Base-by-base conservation (phyloP, 1,139 yeast species). In the Sugiyamaella paludigena region DNA sequence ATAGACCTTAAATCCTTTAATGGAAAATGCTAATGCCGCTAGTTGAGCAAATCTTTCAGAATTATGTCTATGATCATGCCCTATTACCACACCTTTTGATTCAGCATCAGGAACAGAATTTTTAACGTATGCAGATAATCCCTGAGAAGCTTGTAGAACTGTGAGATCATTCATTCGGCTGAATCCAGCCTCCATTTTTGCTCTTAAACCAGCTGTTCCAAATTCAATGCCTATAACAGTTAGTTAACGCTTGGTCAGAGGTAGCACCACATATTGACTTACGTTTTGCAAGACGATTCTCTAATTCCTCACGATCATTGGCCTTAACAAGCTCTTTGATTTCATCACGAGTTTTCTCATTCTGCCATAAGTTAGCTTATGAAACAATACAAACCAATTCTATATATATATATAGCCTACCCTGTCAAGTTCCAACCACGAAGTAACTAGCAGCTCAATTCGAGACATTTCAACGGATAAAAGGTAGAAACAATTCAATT, bases 141-240 rank as follows among this genome's bases (percentile, higher is more conserved):
- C 98, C 62, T 91, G 98, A 0, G 97, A 83, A 0, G 98, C 94
- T 67, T 91, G 98, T 38, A 87, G 64, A 1, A 92, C 86, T 0
- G 97, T 89, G 10, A 92, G 84, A 56, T 85, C 87, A 65, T 92
- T 92, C 94, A 92, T 86, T 58, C 89, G 78, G 45, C 81, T 79
- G 64, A 86, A 91, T 0, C 98, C 98, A 0, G 96, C 88, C 56
- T 83, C 89, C 96, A 92, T 89, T 27, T 77, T 73, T 2, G 95
- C 81, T 30, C 98, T 72, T 46, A 92, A 75, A 0, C 97, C 97
- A 2, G 98, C 96, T 0, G 98, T 89, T 0, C 97, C 98, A 67
- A 89, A 89, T n/a, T 81, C 75, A 34, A 89, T 84, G 45, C 96
- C 68, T 51, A 15, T 27, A 12, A 26, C 10, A 7, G n/a, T n/a